phyloP scores from a whole-genome alignment of 179 eudicot genomes.

The Patellifolia procumbens region DNA sequence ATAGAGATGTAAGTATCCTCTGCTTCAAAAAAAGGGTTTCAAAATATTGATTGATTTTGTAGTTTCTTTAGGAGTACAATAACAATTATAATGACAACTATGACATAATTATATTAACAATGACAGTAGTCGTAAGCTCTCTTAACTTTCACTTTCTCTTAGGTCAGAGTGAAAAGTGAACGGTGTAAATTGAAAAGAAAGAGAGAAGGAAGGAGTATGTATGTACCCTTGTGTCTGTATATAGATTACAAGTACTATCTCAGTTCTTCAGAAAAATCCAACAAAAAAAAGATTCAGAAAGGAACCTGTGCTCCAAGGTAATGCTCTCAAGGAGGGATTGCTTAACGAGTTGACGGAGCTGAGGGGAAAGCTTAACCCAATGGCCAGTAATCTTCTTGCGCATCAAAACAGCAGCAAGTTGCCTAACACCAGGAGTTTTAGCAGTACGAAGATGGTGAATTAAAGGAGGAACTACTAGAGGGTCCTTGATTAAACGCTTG shows the following conservation, averaged over 20 bases:
- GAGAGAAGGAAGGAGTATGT: no score
- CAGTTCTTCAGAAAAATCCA: no score
- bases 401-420: constrained; percentile 88
- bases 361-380: constrained; percentile 79
- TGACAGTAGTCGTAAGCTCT: no score
- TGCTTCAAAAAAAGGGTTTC: neutral
- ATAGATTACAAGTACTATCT: no score
- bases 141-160: neutral
- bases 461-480: constrained; percentile 85
- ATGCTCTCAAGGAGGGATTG: constrained; percentile 88
- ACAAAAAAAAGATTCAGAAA: neutral
- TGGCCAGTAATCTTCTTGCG: constrained; percentile 99
- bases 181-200: no score
- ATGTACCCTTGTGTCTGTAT: no score
- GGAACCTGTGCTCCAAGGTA: constrained; percentile 82
- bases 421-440: constrained; percentile 90
- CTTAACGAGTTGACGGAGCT: constrained; percentile 71
- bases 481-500: constrained; percentile 86
- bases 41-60: neutral
- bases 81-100: neutral
- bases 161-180: no score
- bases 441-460: constrained; percentile 95
- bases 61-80: no score
- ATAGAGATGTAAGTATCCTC: constrained; percentile 4
- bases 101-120: no score